Evolutionary conservation across 768 basidiomycete genomes (phyloP).

Genomic region (Dioszegia hungarica): DNA sequence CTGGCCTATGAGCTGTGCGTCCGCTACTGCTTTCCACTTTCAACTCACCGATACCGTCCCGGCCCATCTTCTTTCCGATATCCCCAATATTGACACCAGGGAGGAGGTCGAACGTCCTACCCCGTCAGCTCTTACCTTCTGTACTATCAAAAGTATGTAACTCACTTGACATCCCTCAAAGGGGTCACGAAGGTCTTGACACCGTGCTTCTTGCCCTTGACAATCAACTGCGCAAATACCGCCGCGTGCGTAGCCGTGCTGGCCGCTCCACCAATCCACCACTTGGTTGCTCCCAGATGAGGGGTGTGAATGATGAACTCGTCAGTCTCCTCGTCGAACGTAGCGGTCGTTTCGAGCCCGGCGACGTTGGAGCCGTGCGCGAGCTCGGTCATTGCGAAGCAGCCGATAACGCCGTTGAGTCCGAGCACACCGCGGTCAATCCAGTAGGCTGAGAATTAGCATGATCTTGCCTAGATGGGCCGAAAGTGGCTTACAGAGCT

Average conservation of each 20-base stretch:
- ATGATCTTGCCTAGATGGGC: not conserved
- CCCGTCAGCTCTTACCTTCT: not conserved
- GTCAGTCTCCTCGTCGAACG: conserved; percentile 50
- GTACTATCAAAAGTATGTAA: not conserved
- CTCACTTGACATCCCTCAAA: conserved; percentile 48
- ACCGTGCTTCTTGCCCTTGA: conserved; percentile 51
- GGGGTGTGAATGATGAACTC: conserved; percentile 53
- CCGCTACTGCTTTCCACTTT: not conserved
- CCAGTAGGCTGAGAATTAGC: conserved; percentile 46
- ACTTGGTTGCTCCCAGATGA: conserved; percentile 51
- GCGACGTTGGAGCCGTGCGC: conserved; percentile 52
- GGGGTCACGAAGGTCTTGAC: conserved; percentile 53
- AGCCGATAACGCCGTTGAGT: conserved; percentile 52
- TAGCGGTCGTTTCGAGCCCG: conserved; percentile 53
- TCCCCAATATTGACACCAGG: conserved; percentile 53
- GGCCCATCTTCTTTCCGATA: conserved; percentile 53
- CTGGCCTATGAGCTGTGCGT: conserved; percentile 3
- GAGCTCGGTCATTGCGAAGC: conserved; percentile 49
- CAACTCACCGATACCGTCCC: conserved; percentile 49
- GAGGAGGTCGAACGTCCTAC: conserved; percentile 49
- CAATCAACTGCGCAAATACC: conserved; percentile 52
- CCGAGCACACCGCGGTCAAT: conserved; percentile 51
- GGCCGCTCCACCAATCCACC: conserved; percentile 54
- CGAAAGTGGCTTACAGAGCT: conserved; percentile 41
- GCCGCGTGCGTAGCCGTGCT: conserved; percentile 52